A percentile compares a stretch with the other conserved stretches of the same genome.
Evolutionary conservation across 192 early-diverging fungal species (phyloP).

Genomic region (Backusella australiensis): DNA sequence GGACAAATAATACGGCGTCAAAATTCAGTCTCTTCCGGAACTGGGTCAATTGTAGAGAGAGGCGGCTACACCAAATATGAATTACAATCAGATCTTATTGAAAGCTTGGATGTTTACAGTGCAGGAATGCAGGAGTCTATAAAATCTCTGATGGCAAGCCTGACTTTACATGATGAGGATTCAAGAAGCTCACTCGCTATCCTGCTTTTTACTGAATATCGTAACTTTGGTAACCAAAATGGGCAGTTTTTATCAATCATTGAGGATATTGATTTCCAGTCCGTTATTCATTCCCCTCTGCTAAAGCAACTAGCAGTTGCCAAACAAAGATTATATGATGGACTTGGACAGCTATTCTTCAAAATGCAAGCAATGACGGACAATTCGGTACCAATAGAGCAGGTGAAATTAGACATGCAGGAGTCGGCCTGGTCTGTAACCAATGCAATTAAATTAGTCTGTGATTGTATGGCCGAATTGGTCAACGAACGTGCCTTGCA

Average conservation of each 20-base stretch:
- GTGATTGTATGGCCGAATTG: conserved; percentile 13
- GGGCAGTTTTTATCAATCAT: conserved; percentile 18
- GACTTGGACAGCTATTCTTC: conserved; percentile 17
- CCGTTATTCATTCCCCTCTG: neutral
- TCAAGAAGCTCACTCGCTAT: conserved; percentile 8
- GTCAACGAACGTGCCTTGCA: neutral
- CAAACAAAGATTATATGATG: conserved; percentile 5
- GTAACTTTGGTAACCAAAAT: conserved; percentile 16
- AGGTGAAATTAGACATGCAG: neutral
- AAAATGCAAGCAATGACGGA: conserved; percentile 25
- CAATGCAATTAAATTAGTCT: conserved; percentile 17
- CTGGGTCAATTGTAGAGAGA: conserved; percentile 2
- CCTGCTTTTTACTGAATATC: conserved; percentile 20
- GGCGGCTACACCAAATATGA: conserved; percentile 15
- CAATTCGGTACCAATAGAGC: neutral
- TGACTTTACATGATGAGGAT: conserved; percentile 5
- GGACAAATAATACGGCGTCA: conserved; percentile 16
- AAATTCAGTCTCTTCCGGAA: neutral
- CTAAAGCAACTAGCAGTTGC: neutral
- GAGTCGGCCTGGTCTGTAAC: neutral
- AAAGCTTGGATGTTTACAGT: conserved; percentile 21
- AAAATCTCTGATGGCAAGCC: neutral
- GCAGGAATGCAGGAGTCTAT: conserved; percentile 29
- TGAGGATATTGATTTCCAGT: conserved; percentile 19
- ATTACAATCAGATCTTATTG: conserved; percentile 21